phyloP scores from a whole-genome alignment of 768 basidiomycete genomes.

The Leccinum arenicola region DNA sequence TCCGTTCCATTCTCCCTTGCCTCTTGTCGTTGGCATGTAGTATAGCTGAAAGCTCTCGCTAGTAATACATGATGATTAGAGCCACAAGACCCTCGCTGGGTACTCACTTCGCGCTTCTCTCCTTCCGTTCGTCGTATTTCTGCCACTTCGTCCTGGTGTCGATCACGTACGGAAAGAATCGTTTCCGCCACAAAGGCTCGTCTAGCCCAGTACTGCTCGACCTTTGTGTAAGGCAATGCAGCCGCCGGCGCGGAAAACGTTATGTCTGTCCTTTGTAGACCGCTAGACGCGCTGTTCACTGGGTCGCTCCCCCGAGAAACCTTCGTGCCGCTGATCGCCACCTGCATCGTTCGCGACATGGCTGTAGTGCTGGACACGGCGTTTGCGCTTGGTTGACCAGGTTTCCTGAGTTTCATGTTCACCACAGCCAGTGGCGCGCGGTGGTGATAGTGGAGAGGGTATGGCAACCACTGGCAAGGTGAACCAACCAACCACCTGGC shows the following conservation, averaged over 20 bases:
- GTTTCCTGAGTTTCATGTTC: conserved; percentile 26
- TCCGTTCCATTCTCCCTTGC: conserved; percentile 47
- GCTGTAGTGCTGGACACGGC: neutral
- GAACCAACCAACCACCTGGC: neutral
- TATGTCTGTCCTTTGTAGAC: conserved; percentile 8
- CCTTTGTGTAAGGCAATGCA: conserved; percentile 25
- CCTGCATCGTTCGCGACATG: conserved; percentile 32
- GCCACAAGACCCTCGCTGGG: neutral
- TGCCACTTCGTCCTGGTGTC: conserved; percentile 50
- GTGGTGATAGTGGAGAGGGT: neutral
- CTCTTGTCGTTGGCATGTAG: conserved; percentile 44
- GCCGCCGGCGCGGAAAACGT: conserved; percentile 21
- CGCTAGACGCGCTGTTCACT: neutral
- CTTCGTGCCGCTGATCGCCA: conserved; percentile 19
- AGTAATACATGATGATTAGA: neutral
- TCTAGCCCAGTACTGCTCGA: conserved; percentile 66
- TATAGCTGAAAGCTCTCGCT: conserved; percentile 45
- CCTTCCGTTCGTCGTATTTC: conserved; percentile 41
- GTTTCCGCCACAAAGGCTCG: conserved; percentile 67
- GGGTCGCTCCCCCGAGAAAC: neutral
- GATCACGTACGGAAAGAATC: conserved; percentile 46
- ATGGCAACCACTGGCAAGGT: neutral
- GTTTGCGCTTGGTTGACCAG: conserved; percentile 3
- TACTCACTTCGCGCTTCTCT: conserved; percentile 45
- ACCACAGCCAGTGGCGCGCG: neutral